These are phyloP conservation scores for Colletotrichum sp. DNA, from an alignment of 2,329 filamentous ascomycete genomes.

Conservation along the genomic window DNA sequence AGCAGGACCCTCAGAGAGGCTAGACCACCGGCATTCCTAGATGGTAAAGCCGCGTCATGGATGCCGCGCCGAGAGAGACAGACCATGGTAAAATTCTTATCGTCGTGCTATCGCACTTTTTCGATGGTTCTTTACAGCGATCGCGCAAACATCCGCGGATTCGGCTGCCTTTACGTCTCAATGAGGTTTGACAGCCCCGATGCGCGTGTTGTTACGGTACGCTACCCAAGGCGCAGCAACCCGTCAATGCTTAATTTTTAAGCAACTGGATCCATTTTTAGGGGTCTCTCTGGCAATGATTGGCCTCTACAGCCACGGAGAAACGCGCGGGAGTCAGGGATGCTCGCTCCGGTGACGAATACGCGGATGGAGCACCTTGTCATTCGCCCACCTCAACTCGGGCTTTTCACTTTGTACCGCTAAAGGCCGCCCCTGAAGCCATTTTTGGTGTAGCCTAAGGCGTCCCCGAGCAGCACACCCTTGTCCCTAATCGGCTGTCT, in stretches of 20 bases:
- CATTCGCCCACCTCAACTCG: background rate
- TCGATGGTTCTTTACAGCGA: background rate
- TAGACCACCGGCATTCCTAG: background rate
- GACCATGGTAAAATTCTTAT: background rate
- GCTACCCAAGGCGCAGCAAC: background rate
- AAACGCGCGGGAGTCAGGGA: background rate
- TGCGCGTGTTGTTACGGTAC: background rate
- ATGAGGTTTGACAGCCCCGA: background rate
- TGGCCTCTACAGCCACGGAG: background rate
- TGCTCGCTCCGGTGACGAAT: slow-evolving; percentile 4
- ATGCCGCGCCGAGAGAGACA: background rate
- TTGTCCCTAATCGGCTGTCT: background rate
- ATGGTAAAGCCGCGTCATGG: background rate
- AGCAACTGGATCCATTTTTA: background rate
- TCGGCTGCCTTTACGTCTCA: background rate
- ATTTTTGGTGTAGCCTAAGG: background rate
- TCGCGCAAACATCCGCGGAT: background rate
- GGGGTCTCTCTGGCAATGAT: background rate
- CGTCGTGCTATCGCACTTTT: background rate
- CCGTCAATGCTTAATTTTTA: background rate
- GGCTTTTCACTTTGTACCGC: background rate
- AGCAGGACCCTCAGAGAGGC: background rate
- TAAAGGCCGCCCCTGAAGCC: background rate
- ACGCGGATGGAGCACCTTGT: background rate
- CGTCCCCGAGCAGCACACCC: background rate